Conservation (phyloP, 2,329 filamentous ascomycete species). For the Arthrinium puccinioides region DNA sequence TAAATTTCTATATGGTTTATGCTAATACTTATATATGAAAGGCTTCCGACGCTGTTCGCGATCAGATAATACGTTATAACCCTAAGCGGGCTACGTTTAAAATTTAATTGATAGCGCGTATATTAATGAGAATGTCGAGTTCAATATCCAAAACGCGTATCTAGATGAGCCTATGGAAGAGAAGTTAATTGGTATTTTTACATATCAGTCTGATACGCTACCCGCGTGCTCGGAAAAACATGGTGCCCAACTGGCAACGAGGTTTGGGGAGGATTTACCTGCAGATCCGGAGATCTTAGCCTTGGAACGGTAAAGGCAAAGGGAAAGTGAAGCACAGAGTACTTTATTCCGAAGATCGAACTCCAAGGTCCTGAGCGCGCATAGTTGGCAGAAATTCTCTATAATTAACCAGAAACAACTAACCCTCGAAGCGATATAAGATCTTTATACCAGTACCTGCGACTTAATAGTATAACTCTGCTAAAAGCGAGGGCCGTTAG, state of each 20-base stretch:
- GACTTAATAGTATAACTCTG: constrained; percentile 8
- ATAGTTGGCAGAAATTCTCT: constrained; percentile 9
- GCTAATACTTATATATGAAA: constrained; percentile 9
- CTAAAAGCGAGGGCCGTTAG: constrained; percentile 8
- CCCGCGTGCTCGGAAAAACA: constrained; percentile 17
- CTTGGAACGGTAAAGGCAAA: constrained; percentile 13
- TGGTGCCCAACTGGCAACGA: constrained; percentile 21
- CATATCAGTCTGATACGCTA: constrained; percentile 19
- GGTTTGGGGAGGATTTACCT: constrained; percentile 17
- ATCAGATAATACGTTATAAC: constrained; percentile 22
- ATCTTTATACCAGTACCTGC: constrained; percentile 6
- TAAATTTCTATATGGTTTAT: not conserved
- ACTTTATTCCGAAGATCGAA: constrained; percentile 9
- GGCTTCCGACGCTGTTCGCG: constrained; percentile 14
- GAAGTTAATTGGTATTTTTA: constrained; percentile 12
- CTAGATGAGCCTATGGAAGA: constrained; percentile 15
- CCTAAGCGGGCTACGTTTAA: constrained; percentile 19
- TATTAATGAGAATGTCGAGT: constrained; percentile 20
- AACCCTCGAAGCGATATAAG: constrained; percentile 4
- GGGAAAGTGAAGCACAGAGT: constrained; percentile 6
- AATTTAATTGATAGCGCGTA: constrained; percentile 19
- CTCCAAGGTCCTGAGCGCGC: constrained; percentile 11
- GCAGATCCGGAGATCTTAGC: constrained; percentile 17
- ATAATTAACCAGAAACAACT: constrained; percentile 8
- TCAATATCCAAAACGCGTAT: constrained; percentile 21